Evolutionary conservation across 2,329 filamentous ascomycete species (phyloP).

Genomic region (Onygenales sp.): DNA sequence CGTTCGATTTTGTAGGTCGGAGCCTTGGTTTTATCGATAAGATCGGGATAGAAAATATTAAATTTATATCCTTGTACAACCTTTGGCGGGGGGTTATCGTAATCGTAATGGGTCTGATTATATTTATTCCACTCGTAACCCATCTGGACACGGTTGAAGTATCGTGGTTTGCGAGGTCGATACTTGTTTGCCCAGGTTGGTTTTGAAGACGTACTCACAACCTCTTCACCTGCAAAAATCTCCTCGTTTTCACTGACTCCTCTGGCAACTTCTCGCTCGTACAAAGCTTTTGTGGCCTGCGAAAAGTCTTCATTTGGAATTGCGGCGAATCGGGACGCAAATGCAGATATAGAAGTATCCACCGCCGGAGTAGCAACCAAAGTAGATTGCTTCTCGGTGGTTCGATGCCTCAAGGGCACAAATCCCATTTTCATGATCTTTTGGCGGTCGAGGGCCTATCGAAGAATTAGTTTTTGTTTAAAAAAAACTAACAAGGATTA

Average conservation of each 20-base stretch:
- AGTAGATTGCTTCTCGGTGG: constrained; percentile 23
- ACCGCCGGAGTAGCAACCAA: constrained; percentile 25
- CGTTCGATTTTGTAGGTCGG: constrained; percentile 94
- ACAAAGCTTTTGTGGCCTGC: constrained; percentile 76
- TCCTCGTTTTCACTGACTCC: constrained; percentile 92
- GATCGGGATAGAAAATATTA: constrained; percentile 97
- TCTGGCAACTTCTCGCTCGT: constrained; percentile 84
- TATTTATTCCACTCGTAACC: constrained; percentile 99
- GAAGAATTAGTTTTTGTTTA: constrained; percentile 4
- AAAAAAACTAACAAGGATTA: neutral
- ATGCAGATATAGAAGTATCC: constrained; percentile 40
- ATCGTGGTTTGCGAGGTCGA: constrained; percentile 81
- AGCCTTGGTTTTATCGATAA: constrained; percentile 88
- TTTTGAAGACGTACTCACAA: constrained; percentile 53
- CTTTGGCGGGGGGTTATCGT: constrained; percentile 94
- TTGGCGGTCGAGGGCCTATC: constrained; percentile 45
- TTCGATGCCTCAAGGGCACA: constrained; percentile 49
- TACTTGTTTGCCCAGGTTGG: constrained; percentile 79
- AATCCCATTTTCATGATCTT: constrained; percentile 57
- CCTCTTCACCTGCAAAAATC: constrained; percentile 85
- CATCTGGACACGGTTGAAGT: constrained; percentile 98
- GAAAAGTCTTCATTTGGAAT: constrained; percentile 70
- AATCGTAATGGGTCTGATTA: constrained; percentile 98
- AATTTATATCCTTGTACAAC: constrained; percentile 99
- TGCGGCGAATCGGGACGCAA: constrained; percentile 59